phyloP scores from a whole-genome alignment of 306 rosid genomes.

The Gynostemma pentaphyllum region DNA sequence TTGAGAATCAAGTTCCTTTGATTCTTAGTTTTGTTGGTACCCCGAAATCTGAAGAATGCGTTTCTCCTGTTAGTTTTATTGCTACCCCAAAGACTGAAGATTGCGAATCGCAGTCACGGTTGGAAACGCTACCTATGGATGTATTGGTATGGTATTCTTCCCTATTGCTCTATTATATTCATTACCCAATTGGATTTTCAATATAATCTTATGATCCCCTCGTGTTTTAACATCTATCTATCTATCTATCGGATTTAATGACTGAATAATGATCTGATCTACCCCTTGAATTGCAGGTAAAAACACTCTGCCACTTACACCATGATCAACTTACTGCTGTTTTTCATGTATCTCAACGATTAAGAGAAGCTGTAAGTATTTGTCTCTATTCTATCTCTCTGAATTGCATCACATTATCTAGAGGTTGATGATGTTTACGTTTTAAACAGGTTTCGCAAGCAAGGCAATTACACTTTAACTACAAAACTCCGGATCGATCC shows the following conservation, averaged over 20 bases:
- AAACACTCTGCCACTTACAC: slow-evolving; percentile 65
- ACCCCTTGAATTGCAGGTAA: slow-evolving; percentile 48
- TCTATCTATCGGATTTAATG: too few species aligned
- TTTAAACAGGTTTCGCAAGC: slow-evolving; percentile 50
- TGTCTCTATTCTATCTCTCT: neutral
- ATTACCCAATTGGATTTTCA: too few species aligned
- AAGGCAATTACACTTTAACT: slow-evolving; percentile 74
- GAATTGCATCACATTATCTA: neutral
- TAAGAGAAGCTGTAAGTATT: slow-evolving; percentile 70
- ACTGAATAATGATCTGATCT: too few species aligned
- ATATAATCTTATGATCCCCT: too few species aligned
- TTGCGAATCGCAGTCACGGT: slow-evolving; percentile 42
- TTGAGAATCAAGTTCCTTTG: slow-evolving; percentile 39
- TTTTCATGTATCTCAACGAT: slow-evolving; percentile 69
- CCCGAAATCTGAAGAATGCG: too few species aligned
- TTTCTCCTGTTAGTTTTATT: too few species aligned
- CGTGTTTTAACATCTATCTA: too few species aligned
- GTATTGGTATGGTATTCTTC: slow-evolving; percentile 66
- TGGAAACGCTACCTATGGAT: slow-evolving; percentile 73
- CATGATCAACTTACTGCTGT: slow-evolving; percentile 82
- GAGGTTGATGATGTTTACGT: neutral
- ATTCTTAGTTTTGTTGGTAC: slow-evolving; percentile 37
- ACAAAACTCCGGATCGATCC: slow-evolving; percentile 76
- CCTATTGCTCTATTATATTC: neutral
- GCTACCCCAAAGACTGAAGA: slow-evolving; percentile 49